A percentile compares a stretch with the other conserved stretches of the same genome.
phyloP scores from a whole-genome alignment of 2,329 filamentous ascomycete genomes.

The Alternaria ethzedia region DNA sequence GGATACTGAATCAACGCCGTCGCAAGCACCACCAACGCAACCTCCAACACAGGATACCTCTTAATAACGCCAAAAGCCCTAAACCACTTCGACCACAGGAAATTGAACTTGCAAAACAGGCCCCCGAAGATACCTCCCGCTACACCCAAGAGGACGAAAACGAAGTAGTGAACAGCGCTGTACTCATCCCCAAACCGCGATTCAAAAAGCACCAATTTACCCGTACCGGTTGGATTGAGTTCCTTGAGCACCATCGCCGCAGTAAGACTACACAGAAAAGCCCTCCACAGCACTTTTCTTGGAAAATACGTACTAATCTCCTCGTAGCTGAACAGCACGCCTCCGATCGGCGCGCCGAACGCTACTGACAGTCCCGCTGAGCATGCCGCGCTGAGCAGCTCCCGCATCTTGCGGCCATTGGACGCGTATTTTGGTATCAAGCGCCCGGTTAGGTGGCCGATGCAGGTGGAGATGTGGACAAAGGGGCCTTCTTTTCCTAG shows the following conservation, averaged over 20 bases:
- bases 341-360: conserved; percentile 68
- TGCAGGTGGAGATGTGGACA: conserved; percentile 66
- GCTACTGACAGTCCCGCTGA: conserved; percentile 65
- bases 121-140: conserved; percentile 66
- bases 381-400: conserved; percentile 64
- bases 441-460: conserved; percentile 60
- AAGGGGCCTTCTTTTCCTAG: conserved; percentile 69
- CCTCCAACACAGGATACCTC: conserved; percentile 62
- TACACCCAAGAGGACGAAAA: conserved; percentile 64
- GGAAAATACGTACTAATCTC: conserved; percentile 68
- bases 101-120: conserved; percentile 65
- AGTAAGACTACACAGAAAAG: conserved; percentile 64
- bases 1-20: conserved; percentile 64
- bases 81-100: conserved; percentile 63
- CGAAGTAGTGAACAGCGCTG: conserved; percentile 60
- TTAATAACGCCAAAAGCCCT: conserved; percentile 61
- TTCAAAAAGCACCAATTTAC: conserved; percentile 66
- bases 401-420: conserved; percentile 64
- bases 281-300: conserved; percentile 64
- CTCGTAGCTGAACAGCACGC: conserved; percentile 65
- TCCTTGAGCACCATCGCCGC: conserved; percentile 63
- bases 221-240: conserved; percentile 66
- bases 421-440: conserved; percentile 63
- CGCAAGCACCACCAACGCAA: conserved; percentile 60
- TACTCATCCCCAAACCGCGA: conserved; percentile 66